Percentiles rank a stretch among this genome's conserved stretches.
Conservation (phyloP, 1,284 basidiomycete species). For the Melampsora larici-populina region DNA sequence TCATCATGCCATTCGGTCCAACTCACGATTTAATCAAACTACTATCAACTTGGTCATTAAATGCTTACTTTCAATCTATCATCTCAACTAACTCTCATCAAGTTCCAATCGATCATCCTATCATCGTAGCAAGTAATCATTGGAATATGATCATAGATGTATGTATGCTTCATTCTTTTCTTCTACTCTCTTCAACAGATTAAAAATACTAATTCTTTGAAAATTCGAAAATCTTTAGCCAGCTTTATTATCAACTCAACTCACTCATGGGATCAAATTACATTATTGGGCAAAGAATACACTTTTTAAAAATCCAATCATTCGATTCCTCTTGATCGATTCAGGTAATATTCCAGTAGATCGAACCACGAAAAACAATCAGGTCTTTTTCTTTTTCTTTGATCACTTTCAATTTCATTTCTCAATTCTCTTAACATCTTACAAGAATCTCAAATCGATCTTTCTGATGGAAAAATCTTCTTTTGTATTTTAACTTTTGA, state of each 20-base stretch:
- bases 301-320: constrained; percentile 39
- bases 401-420: too few species aligned
- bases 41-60: constrained; percentile 16
- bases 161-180: too few species aligned
- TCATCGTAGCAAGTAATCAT: constrained; percentile 39
- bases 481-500: neutral
- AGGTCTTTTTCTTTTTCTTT: too few species aligned
- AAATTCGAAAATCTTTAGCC: constrained; percentile 22
- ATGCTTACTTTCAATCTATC: constrained; percentile 23
- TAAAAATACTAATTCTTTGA: too few species aligned
- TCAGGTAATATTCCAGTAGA: constrained; percentile 41
- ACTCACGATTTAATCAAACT: constrained; percentile 39
- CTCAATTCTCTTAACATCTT: too few species aligned
- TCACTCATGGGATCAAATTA: constrained; percentile 28
- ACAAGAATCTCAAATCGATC: too few species aligned
- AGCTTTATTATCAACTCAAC: constrained; percentile 23
- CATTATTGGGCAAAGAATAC: constrained; percentile 43
- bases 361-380: constrained; percentile 38
- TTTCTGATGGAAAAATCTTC: neutral
- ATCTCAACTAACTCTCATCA: constrained; percentile 10
- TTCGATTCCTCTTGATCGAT: constrained; percentile 32
- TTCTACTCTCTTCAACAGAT: too few species aligned
- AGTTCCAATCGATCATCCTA: constrained; percentile 8
- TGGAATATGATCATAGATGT: constrained; percentile 42
- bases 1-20: constrained; percentile 40